Percentiles rank a stretch among this genome's conserved stretches.
Evolutionary conservation across 1,284 basidiomycete genomes (phyloP).

Genomic region (Ceratobasidium sp.): DNA sequence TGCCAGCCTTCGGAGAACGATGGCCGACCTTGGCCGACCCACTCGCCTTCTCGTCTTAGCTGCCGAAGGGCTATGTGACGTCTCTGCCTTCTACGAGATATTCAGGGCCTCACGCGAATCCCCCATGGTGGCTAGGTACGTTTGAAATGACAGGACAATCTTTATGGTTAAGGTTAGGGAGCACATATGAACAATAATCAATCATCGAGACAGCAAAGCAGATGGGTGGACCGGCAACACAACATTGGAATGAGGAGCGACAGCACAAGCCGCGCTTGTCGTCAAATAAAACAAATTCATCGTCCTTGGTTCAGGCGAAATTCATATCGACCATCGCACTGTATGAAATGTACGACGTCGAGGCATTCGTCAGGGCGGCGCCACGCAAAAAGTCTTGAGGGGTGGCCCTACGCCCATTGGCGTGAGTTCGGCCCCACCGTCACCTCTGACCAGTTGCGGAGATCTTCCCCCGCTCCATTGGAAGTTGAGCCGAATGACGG

Average conservation of each 20-base stretch:
- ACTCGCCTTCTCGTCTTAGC: too few species aligned
- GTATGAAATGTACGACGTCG: background rate
- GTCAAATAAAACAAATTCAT: conserved; percentile 35
- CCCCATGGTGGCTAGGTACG: too few species aligned
- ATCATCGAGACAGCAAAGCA: conserved; percentile 37
- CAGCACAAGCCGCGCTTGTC: background rate
- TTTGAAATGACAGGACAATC: conserved; percentile 18
- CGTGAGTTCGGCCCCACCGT: conserved; percentile 35
- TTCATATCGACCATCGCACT: conserved; percentile 18
- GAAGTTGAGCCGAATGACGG: conserved; percentile 33
- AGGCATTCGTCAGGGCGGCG: too few species aligned
- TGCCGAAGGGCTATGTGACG: too few species aligned
- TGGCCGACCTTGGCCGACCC: too few species aligned
- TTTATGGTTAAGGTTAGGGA: conserved; percentile 42
- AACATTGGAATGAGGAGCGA: conserved; percentile 24
- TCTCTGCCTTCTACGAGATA: too few species aligned
- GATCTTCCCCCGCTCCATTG: conserved; percentile 28
- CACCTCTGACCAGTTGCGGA: conserved; percentile 40
- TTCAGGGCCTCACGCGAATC: too few species aligned
- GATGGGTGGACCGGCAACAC: conserved; percentile 34
- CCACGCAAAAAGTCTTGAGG: background rate
- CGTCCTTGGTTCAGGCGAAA: conserved; percentile 32
- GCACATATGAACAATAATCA: conserved; percentile 43
- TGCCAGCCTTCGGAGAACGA: too few species aligned
- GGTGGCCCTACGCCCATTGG: conserved; percentile 11